Conservation (phyloP, 2,329 filamentous ascomycete species). For the Dactylellina cionopaga region DNA sequence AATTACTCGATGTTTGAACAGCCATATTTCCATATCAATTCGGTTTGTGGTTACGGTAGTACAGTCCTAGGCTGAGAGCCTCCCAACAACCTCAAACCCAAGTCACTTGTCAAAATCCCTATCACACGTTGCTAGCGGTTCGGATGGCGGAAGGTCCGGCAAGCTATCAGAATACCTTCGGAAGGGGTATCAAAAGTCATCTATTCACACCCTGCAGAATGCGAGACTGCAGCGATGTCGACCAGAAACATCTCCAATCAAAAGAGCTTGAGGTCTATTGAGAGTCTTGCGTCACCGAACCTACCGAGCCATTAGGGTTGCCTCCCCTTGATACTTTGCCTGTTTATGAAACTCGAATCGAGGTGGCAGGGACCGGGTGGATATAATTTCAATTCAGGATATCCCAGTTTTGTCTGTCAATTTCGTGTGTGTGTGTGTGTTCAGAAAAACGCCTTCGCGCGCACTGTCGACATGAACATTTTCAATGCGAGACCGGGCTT, state of each 20-base stretch:
- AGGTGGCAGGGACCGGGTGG: constrained; percentile 35
- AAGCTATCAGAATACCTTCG: constrained; percentile 14
- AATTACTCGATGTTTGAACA: constrained; percentile 36
- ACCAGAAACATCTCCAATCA: constrained; percentile 29
- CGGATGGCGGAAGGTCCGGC: constrained; percentile 37
- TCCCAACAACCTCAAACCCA: constrained; percentile 7
- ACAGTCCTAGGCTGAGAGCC: constrained; percentile 16
- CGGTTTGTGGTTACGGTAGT: constrained; percentile 9
- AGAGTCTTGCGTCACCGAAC: constrained; percentile 44
- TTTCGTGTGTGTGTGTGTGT: not conserved
- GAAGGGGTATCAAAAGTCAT: constrained; percentile 26
- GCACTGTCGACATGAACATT: no score
- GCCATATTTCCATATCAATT: constrained; percentile 21
- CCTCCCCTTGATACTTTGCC: constrained; percentile 40
- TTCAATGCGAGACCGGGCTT: not conserved
- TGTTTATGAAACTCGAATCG: constrained; percentile 45
- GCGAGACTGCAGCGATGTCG: constrained; percentile 22
- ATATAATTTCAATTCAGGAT: constrained; percentile 42
- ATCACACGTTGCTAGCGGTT: constrained; percentile 38
- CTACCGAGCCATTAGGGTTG: constrained; percentile 43
- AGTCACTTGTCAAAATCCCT: constrained; percentile 19
- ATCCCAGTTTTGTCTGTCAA: constrained; percentile 25
- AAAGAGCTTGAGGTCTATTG: not conserved
- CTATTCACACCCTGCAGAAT: constrained; percentile 18
- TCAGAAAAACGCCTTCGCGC: not conserved